Conservation (phyloP, 257 asterid genomes). For the Gentiana dahurica region DNA sequence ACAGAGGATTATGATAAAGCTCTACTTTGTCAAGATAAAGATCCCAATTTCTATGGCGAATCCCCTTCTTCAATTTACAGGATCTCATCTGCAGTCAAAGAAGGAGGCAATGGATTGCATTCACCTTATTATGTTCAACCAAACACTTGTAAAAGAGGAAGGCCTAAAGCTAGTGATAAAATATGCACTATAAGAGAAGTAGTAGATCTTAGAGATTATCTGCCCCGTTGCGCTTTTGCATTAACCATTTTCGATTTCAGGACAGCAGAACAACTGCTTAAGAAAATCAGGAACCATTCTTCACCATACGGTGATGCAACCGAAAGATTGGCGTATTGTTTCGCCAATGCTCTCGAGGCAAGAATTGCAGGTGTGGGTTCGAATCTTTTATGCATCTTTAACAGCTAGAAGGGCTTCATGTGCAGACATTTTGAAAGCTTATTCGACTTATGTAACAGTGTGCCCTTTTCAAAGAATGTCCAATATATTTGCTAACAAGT, state of each 20-base stretch:
- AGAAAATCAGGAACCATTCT: constrained; percentile 27
- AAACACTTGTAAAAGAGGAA: constrained; percentile 34
- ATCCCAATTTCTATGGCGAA: constrained; percentile 38
- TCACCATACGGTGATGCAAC: constrained; percentile 42
- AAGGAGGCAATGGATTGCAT: too few species aligned
- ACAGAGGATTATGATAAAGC: constrained; percentile 41
- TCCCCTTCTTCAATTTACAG: constrained; percentile 1
- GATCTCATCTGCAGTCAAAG: constrained; percentile 18
- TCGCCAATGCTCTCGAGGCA: constrained; percentile 54
- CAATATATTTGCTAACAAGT: constrained; percentile 42
- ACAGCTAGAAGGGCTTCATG: constrained; percentile 20
- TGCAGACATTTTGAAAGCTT: constrained; percentile 30
- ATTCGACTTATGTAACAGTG: constrained; percentile 29
- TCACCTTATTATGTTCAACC: constrained; percentile 20
- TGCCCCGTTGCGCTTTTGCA: constrained; percentile 26
- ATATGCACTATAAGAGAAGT: constrained; percentile 9
- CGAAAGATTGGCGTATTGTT: constrained; percentile 47
- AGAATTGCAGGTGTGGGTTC: constrained; percentile 48
- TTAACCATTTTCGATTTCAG: constrained; percentile 23
- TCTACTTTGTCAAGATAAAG: constrained; percentile 45
- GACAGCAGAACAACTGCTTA: constrained; percentile 18
- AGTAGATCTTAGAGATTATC: constrained; percentile 18
- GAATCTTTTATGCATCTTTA: constrained; percentile 21
- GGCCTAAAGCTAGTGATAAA: constrained; percentile 5
- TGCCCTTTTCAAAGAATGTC: constrained; percentile 62